These are phyloP conservation scores for Agaricus sinodeliciosus DNA, from an alignment of 768 basidiomycete genomes.

Conservation along the genomic window DNA sequence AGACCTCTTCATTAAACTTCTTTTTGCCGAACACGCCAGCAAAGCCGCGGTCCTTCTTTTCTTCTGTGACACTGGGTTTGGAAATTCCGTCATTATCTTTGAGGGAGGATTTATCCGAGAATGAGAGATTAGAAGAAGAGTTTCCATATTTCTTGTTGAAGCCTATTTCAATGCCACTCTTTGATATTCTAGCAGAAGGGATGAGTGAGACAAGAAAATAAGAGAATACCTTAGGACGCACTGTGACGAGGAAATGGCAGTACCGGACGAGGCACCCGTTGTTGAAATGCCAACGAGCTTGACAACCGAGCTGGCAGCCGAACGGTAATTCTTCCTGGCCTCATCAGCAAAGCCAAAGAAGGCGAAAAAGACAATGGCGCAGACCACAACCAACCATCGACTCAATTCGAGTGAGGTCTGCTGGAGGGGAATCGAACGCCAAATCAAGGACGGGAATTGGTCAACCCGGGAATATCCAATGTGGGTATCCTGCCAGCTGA, in stretches of 20 bases:
- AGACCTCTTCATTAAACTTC: slow-evolving; percentile 25
- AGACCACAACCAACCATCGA: slow-evolving; percentile 35
- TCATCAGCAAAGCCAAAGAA: slow-evolving; percentile 57
- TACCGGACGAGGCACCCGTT: slow-evolving; percentile 11
- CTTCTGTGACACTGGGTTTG: background rate
- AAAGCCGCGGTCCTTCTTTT: slow-evolving; percentile 14
- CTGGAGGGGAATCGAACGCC: slow-evolving; percentile 19
- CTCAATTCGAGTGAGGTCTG: slow-evolving; percentile 22
- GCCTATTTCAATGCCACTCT: background rate
- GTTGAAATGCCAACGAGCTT: slow-evolving; percentile 29
- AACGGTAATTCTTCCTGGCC: slow-evolving; percentile 38
- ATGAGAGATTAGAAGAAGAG: slow-evolving; percentile 1
- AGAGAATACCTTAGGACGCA: slow-evolving; percentile 9
- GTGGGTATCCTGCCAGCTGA: slow-evolving; percentile 39
- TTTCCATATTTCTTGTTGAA: slow-evolving; percentile 1
- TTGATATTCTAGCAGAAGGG: slow-evolving; percentile 11
- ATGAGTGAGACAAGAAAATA: background rate
- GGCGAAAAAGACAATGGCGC: slow-evolving; percentile 43
- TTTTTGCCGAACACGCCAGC: slow-evolving; percentile 35
- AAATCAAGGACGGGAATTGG: slow-evolving; percentile 23
- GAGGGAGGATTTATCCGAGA: slow-evolving; percentile 5
- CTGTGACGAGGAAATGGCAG: slow-evolving; percentile 21
- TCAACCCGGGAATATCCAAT: slow-evolving; percentile 17
- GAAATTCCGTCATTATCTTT: background rate
- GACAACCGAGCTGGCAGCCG: slow-evolving; percentile 30